phyloP scores from a whole-genome alignment of 73 alveolate species.

The Paramecium caudatum region DNA sequence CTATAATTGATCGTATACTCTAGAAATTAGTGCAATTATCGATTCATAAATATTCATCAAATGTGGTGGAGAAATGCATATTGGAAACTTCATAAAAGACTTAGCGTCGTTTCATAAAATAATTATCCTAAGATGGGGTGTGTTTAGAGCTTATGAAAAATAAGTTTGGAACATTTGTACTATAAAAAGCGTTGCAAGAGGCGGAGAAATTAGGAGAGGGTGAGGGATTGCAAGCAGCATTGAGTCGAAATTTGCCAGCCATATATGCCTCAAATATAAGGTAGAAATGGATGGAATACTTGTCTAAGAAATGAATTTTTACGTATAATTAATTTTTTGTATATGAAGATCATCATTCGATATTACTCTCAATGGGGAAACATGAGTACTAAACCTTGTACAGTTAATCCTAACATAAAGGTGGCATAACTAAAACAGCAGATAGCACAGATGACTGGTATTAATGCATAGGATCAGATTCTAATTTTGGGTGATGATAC shows the following conservation, averaged over 20 bases:
- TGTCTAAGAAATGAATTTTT: conserved; percentile 32
- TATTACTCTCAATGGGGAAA: conserved; percentile 62
- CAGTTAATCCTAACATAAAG: not conserved
- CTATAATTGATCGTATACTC: conserved; percentile 30
- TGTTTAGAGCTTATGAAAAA: conserved; percentile 61
- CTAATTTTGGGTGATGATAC: conserved; percentile 17
- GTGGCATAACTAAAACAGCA: conserved; percentile 22
- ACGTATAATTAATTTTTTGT: not conserved
- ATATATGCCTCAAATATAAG: conserved; percentile 19
- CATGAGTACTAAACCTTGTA: conserved; percentile 27
- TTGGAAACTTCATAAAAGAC: conserved; percentile 57
- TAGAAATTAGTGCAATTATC: conserved; percentile 56
- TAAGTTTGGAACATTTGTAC: conserved; percentile 66
- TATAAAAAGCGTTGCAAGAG: conserved; percentile 51
- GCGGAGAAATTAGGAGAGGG: conserved; percentile 53
- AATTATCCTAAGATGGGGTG: conserved; percentile 27
- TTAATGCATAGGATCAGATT: not conserved
- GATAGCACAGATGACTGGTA: not conserved
- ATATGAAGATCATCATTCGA: conserved; percentile 59
- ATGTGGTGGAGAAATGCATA: conserved; percentile 64
- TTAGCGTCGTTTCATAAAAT: conserved; percentile 17
- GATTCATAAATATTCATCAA: conserved; percentile 58
- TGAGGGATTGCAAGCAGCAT: not conserved
- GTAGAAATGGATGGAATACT: conserved; percentile 49
- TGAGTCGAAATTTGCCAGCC: conserved; percentile 10